Evolutionary conservation across 257 asterid genomes (phyloP).

Genomic region (Henckelia pumila): DNA sequence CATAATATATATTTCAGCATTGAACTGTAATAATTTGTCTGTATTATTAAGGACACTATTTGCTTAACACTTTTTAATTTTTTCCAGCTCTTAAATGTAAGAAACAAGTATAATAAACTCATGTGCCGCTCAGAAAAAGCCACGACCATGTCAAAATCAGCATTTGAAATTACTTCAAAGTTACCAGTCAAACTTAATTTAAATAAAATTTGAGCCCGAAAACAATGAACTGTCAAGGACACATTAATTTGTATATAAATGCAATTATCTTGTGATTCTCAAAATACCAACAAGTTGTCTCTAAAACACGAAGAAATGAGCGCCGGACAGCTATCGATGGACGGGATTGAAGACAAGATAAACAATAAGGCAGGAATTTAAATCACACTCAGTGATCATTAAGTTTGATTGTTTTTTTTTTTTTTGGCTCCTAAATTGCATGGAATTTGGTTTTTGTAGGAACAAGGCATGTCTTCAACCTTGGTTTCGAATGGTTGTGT

Average conservation of each 20-base stretch:
- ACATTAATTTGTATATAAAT: neutral
- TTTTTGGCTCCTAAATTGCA: neutral
- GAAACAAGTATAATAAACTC: no score
- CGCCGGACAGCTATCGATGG: slow-evolving; percentile 12
- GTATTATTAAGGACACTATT: neutral
- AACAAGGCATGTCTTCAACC: slow-evolving; percentile 23
- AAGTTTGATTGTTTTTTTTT: neutral
- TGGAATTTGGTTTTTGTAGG: slow-evolving; percentile 21
- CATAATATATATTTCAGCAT: neutral
- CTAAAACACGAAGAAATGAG: neutral
- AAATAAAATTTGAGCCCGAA: neutral
- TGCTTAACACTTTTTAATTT: neutral
- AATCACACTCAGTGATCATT: neutral
- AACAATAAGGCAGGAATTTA: slow-evolving; percentile 17
- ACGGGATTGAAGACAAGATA: slow-evolving; percentile 11
- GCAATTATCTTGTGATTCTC: neutral
- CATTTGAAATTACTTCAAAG: no score
- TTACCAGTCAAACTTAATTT: no score
- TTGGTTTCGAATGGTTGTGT: slow-evolving; percentile 62
- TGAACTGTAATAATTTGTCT: neutral
- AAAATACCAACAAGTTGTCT: slow-evolving; percentile 7
- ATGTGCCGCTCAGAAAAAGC: no score
- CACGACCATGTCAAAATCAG: no score
- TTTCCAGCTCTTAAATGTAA: neutral
- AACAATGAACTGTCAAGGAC: neutral